Evolutionary conservation across 1,284 basidiomycete species (phyloP), one percentile per base, ranked within the genome.

Genomic region (Microbotryum scabiosae): DNA sequence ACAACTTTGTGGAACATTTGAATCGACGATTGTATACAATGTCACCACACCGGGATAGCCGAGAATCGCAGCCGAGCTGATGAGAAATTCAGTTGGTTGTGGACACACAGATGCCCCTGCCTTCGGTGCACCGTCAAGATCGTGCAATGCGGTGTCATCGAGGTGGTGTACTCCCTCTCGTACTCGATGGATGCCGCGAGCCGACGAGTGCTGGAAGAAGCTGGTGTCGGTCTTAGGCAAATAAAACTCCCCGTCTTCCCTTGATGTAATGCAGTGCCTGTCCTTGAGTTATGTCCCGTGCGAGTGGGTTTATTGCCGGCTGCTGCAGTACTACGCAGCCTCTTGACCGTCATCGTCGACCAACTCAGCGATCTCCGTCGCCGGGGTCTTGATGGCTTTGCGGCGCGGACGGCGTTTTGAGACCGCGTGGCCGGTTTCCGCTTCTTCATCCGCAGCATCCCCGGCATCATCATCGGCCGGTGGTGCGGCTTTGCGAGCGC

Each of bases 91-190:
- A 16, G 16, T 23, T 49, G 23, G 20, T 25, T 59, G 56, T 23
- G 47, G 49, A 46, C 21, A 32, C 45, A 36, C 69, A 96, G 92
- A n/a, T 97, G 96, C 72, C 96, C 96, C 0, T 99, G 96, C 74
- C 79, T 98, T 10, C 85, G 85, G 66, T 98, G 96, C 73, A 91
- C 92, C 0, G 86, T 97, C 74, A 98, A 98, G 75, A 97, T 98
- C 68, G 90, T 93, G 26, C 94, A 99, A 74, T 88, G 86, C 49
- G 94, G 94, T 5, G 87, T 98, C 18, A 84, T 82, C 62, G 87
- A 87, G 67, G 94, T 99, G 10, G 89, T 98, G 6, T 99, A 98
- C 75, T 94, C 94, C 75, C 79, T 97, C 58, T 86, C 85, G 62
- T 99, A 99, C 76, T 90, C 89, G 78, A 89, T 97, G 90, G 92